Evolutionary conservation across 345 rosid genomes (phyloP).

Genomic region (Aegle marmelos): DNA sequence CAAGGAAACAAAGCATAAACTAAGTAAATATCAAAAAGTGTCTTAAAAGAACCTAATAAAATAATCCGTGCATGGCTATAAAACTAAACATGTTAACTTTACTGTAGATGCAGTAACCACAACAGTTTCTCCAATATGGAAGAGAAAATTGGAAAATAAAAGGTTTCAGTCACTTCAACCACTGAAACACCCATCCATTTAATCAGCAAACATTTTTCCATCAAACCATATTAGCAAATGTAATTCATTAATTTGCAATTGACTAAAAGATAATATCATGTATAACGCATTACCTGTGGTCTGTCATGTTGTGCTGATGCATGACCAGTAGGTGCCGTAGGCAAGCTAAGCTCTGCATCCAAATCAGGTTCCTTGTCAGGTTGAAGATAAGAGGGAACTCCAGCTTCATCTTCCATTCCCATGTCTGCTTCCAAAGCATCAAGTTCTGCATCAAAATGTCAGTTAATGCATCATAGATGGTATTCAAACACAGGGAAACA

Average conservation of each 20-base stretch:
- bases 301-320: constrained; percentile 54
- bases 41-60: not conserved
- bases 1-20: not conserved
- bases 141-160: not conserved
- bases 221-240: not conserved
- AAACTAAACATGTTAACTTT: not conserved
- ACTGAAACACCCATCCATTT: not conserved
- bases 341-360: constrained; percentile 73
- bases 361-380: constrained; percentile 79
- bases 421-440: constrained; percentile 96
- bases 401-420: constrained; percentile 88
- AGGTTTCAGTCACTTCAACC: not conserved
- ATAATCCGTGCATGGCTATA: too few relatives aligned
- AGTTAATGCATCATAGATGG: not conserved
- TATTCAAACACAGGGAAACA: not conserved
- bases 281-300: constrained; percentile 49
- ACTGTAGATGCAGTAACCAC: too few relatives aligned
- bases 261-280: not conserved
- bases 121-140: not conserved
- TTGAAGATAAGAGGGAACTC: constrained; percentile 94
- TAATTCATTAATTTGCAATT: not conserved
- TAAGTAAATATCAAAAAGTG: not conserved
- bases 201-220: not conserved
- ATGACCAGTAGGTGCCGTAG: constrained; percentile 73
- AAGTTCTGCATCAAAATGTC: constrained; percentile 60